A percentile compares a stretch with the other conserved stretches of the same genome.
These are phyloP conservation scores for Thermothelomyces thermophilus DNA, from an alignment of 2,329 filamentous ascomycete genomes.

Conservation along the genomic window DNA sequence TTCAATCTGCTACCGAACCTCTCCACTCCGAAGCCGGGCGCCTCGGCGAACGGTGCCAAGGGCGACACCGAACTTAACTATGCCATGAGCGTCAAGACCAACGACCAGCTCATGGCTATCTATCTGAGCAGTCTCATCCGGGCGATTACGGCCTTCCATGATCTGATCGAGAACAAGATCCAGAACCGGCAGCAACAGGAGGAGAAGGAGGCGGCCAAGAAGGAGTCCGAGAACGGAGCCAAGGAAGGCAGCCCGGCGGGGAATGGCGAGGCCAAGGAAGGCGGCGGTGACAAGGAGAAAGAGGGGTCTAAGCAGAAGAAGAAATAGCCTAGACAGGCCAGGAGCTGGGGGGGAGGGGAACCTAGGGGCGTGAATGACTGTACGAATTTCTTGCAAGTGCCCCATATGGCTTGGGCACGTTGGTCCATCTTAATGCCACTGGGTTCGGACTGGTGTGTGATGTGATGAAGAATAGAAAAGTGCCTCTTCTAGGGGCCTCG, in stretches of 20 bases:
- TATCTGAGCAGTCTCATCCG: slow-evolving; percentile 95
- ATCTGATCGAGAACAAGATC: slow-evolving; percentile 99
- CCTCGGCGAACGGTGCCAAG: slow-evolving; percentile 50
- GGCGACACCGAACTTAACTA: slow-evolving; percentile 82
- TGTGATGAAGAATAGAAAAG: not conserved
- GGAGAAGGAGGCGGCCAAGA: slow-evolving; percentile 81
- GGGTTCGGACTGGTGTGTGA: not conserved
- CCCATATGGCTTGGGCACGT: slow-evolving; percentile 20
- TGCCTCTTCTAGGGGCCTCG: not conserved
- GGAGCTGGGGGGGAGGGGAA: slow-evolving; percentile 26
- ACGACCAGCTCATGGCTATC: slow-evolving; percentile 97
- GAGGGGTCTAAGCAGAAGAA: slow-evolving; percentile 44
- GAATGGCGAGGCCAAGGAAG: slow-evolving; percentile 41
- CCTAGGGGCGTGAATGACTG: slow-evolving; percentile 10
- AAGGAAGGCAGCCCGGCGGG: slow-evolving; percentile 41
- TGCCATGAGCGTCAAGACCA: slow-evolving; percentile 98
- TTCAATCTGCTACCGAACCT: slow-evolving; percentile 98
- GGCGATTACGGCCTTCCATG: slow-evolving; percentile 97
- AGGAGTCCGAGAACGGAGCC: slow-evolving; percentile 55
- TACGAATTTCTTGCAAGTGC: slow-evolving; percentile 25
- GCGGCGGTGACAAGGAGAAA: slow-evolving; percentile 33
- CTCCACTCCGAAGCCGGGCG: slow-evolving; percentile 64
- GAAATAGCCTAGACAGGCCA: slow-evolving; percentile 31
- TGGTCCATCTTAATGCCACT: slow-evolving; percentile 19
- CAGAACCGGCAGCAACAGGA: slow-evolving; percentile 97